phyloP scores from a whole-genome alignment of 495 filamentous ascomycete species.

The Xylaria telfairii region DNA sequence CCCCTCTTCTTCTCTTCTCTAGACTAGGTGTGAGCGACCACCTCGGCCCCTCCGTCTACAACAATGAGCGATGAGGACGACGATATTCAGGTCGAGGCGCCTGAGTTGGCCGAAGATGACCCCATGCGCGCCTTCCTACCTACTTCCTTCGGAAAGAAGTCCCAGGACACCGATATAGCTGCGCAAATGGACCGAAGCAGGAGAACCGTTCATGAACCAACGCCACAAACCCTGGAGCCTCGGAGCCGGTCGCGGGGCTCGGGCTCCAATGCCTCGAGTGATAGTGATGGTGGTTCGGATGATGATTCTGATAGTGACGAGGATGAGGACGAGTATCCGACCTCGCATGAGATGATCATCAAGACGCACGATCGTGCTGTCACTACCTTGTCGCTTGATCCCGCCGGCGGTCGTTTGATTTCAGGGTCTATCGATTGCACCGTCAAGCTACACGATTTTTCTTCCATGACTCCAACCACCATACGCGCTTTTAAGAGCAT shows the following conservation, averaged over 20 bases:
- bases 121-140: constrained; percentile 83
- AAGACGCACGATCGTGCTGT: constrained; percentile 92
- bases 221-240: constrained; percentile 26
- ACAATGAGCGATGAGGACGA: constrained; percentile 66
- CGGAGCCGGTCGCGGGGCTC: constrained; percentile 32
- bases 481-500: constrained; percentile 90
- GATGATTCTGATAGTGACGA: constrained; percentile 67
- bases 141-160: constrained; percentile 83
- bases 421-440: constrained; percentile 91
- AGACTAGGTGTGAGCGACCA: neutral
- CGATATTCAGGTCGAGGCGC: constrained; percentile 62
- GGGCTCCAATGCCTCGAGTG: constrained; percentile 51
- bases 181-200: constrained; percentile 81
- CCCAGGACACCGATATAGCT: constrained; percentile 72
- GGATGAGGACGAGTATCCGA: constrained; percentile 88
- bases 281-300: constrained; percentile 60
- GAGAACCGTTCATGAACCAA: constrained; percentile 51
- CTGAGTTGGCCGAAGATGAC: constrained; percentile 65
- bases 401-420: constrained; percentile 81
- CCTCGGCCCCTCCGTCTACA: neutral
- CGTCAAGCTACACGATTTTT: constrained; percentile 92
- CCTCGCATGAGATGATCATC: constrained; percentile 89
- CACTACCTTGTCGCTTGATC: constrained; percentile 82
- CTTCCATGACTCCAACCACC: constrained; percentile 93
- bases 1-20: neutral